phyloP scores from a whole-genome alignment of 176 grass and related monocot genomes.

The Poa pratensis region DNA sequence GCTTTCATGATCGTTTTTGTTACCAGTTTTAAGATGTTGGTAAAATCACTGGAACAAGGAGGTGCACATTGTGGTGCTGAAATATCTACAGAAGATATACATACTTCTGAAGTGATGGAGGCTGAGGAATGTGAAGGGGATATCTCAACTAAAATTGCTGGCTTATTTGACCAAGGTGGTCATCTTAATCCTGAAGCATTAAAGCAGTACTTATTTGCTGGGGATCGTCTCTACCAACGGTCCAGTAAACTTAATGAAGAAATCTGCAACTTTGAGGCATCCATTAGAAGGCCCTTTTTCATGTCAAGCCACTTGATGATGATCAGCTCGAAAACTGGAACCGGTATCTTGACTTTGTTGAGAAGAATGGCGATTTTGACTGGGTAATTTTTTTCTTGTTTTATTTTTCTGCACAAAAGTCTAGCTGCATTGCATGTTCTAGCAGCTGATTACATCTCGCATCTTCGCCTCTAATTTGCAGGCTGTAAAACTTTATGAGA shows the following conservation, averaged over 20 bases:
- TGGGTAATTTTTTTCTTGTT: conserved; percentile 63
- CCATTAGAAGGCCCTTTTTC: conserved; percentile 80
- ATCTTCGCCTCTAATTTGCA: conserved; percentile 51
- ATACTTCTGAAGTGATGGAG: conserved; percentile 53
- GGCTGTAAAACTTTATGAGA: conserved; percentile 95
- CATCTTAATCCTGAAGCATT: conserved; percentile 52
- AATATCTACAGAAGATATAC: conserved; percentile 36
- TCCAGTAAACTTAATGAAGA: conserved; percentile 76
- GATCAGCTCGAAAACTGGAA: conserved; percentile 90
- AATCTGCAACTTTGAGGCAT: conserved; percentile 73
- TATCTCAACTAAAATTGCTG: conserved; percentile 51
- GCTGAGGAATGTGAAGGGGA: conserved; percentile 52
- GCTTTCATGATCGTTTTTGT: conserved; percentile 28
- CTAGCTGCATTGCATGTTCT: conserved; percentile 29
- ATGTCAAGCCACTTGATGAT: conserved; percentile 85
- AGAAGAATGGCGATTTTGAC: conserved; percentile 92
- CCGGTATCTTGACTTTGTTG: conserved; percentile 88
- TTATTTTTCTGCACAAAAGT: conserved; percentile 10
- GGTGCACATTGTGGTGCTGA: conserved; percentile 43
- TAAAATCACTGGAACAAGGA: conserved; percentile 70
- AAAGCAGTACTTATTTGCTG: conserved; percentile 66
- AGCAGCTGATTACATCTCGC: conserved; percentile 39
- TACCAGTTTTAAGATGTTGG: conserved; percentile 84
- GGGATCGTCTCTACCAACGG: conserved; percentile 70
- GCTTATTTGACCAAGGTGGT: conserved; percentile 54